Conservation (phyloP, 2,329 filamentous ascomycete genomes). For the Ophiostoma ips region DNA sequence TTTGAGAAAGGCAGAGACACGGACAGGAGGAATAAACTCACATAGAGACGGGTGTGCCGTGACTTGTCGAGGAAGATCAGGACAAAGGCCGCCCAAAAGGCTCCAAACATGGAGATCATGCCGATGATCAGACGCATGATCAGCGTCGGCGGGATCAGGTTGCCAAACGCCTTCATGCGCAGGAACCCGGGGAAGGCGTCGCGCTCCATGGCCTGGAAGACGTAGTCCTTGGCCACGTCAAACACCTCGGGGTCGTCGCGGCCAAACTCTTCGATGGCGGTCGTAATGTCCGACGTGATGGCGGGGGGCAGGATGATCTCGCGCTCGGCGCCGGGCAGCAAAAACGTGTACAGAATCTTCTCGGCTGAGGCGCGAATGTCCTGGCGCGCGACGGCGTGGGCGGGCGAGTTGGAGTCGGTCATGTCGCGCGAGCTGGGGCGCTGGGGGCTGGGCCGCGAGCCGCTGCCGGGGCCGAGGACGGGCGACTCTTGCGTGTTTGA, state of each 20-base stretch:
- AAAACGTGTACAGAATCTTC: conserved; percentile 96
- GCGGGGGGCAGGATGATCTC: conserved; percentile 86
- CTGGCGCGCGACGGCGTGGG: conserved; percentile 69
- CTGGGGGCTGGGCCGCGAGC: conserved; percentile 29
- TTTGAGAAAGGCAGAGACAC: conserved; percentile 12
- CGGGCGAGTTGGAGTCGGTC: conserved; percentile 68
- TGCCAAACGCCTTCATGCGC: conserved; percentile 86
- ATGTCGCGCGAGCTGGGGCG: conserved; percentile 47
- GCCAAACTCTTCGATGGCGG: conserved; percentile 77
- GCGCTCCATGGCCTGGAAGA: conserved; percentile 98
- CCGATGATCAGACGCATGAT: conserved; percentile 76
- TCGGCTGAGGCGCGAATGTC: conserved; percentile 90
- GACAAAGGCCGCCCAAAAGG: conserved; percentile 86
- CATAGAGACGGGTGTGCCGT: conserved; percentile 67
- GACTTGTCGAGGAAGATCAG: conserved; percentile 80
- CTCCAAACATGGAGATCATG: conserved; percentile 74
- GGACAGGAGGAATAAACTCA: conserved; percentile 31
- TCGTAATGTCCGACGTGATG: conserved; percentile 75
- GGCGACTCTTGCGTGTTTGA: no score
- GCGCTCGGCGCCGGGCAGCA: conserved; percentile 86
- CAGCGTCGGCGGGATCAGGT: conserved; percentile 82
- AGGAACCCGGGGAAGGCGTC: conserved; percentile 98
- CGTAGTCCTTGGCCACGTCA: conserved; percentile 94
- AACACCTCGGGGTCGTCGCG: conserved; percentile 96
- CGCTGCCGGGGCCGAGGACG: conserved; percentile 28